Percentiles rank a stretch among this genome's conserved stretches.
Evolutionary conservation across 2,329 filamentous ascomycete species (phyloP).

Genomic region (Mycosphaerella arachidis): DNA sequence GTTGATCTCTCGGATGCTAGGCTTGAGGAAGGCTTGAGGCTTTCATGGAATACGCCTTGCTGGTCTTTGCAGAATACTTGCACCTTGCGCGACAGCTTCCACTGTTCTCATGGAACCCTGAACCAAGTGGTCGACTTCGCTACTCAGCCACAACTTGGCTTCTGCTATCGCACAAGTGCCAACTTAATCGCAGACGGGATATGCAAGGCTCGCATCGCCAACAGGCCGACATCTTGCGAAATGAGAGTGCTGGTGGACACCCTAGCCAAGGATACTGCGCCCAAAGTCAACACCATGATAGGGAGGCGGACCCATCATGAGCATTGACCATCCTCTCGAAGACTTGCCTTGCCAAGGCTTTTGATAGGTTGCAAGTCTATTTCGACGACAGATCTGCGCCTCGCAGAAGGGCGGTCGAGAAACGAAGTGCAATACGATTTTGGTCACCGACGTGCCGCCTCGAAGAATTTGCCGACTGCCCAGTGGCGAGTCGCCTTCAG

Average conservation of each 20-base stretch:
- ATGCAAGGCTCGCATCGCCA: background rate
- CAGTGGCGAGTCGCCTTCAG: too few species aligned
- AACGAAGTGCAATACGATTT: too few species aligned
- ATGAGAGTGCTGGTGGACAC: background rate
- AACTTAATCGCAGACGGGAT: background rate
- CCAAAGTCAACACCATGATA: background rate
- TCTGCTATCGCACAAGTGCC: background rate
- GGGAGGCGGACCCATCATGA: background rate
- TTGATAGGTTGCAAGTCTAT: too few species aligned
- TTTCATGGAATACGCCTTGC: background rate
- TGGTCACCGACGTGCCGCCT: too few species aligned
- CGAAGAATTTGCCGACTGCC: too few species aligned
- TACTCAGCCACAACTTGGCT: background rate
- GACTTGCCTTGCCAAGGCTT: too few species aligned
- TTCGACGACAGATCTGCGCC: too few species aligned
- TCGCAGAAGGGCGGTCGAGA: too few species aligned
- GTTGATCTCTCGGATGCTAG: background rate
- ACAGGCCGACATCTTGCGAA: background rate
- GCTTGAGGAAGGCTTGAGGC: background rate
- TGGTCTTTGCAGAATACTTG: background rate
- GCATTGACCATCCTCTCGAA: too few species aligned
- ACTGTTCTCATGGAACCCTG: background rate
- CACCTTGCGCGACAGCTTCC: background rate
- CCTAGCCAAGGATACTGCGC: background rate
- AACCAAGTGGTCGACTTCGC: background rate